phyloP scores from a whole-genome alignment of 1,139 yeast genomes.

The Suhomyces chickasaworum region DNA sequence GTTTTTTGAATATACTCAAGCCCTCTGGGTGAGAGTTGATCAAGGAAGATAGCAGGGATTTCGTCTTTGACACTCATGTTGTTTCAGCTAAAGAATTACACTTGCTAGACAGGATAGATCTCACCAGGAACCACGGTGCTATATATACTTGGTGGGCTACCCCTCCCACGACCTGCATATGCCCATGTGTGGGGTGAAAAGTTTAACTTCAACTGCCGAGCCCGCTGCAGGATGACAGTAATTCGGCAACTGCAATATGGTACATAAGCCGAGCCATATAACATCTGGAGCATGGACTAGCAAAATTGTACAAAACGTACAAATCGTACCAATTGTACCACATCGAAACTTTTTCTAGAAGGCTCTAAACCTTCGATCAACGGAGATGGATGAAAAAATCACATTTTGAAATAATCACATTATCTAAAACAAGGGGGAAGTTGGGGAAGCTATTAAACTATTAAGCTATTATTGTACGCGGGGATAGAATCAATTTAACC shows the following conservation, averaged over 20 bases:
- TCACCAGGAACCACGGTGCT: neutral
- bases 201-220: slow-evolving; percentile 3
- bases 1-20: slow-evolving; percentile 50
- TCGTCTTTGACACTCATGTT: slow-evolving; percentile 40
- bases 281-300: too few relatives aligned
- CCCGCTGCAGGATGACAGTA: neutral
- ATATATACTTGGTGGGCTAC: neutral
- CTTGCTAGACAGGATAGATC: neutral
- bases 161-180: slow-evolving; percentile 1
- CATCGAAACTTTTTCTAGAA: too few relatives aligned
- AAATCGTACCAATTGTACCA: too few relatives aligned
- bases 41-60: slow-evolving; percentile 47
- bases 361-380: too few relatives aligned
- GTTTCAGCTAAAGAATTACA: neutral
- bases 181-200: neutral
- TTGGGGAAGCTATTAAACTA: too few relatives aligned
- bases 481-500: too few relatives aligned
- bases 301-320: too few relatives aligned
- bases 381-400: too few relatives aligned
- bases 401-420: too few relatives aligned
- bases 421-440: too few relatives aligned
- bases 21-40: slow-evolving; percentile 51
- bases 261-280: neutral
- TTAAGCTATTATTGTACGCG: too few relatives aligned
- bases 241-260: slow-evolving; percentile 1